Evolutionary conservation across 1,139 yeast species (phyloP).

Genomic region (Yamadazyma buinensis): DNA sequence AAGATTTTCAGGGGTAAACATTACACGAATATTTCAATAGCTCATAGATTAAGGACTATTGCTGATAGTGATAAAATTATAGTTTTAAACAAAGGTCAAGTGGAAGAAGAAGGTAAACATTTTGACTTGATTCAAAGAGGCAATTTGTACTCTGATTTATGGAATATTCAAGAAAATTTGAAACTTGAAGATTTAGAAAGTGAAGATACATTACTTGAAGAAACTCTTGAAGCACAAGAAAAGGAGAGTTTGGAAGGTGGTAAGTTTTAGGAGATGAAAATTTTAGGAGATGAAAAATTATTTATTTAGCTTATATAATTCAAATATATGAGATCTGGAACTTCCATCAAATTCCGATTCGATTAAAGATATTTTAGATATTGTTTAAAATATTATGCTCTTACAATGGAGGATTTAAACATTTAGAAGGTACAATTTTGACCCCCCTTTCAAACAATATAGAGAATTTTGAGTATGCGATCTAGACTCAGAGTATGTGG

Average conservation of each 20-base stretch:
- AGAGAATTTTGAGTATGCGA: no score
- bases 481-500: no score
- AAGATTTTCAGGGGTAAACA: conserved; percentile 40
- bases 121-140: conserved; percentile 48
- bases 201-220: no score
- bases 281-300: neutral
- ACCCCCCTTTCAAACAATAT: no score
- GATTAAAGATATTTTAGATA: no score
- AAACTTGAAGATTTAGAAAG: conserved; percentile 52
- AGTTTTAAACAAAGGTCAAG: conserved; percentile 74
- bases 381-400: no score
- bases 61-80: conserved; percentile 94
- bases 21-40: conserved; percentile 67
- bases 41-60: conserved; percentile 89
- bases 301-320: neutral
- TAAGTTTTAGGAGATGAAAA: no score
- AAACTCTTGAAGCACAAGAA: conserved; percentile 18
- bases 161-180: conserved; percentile 89
- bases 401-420: no score
- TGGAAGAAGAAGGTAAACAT: conserved; percentile 88
- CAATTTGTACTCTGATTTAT: conserved; percentile 71
- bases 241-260: neutral
- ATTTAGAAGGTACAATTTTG: no score
- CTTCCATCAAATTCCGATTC: no score
- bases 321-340: no score